These are phyloP conservation scores for Yamadazyma oceani DNA, from an alignment of 1,139 yeast genomes.

Conservation along the genomic window DNA sequence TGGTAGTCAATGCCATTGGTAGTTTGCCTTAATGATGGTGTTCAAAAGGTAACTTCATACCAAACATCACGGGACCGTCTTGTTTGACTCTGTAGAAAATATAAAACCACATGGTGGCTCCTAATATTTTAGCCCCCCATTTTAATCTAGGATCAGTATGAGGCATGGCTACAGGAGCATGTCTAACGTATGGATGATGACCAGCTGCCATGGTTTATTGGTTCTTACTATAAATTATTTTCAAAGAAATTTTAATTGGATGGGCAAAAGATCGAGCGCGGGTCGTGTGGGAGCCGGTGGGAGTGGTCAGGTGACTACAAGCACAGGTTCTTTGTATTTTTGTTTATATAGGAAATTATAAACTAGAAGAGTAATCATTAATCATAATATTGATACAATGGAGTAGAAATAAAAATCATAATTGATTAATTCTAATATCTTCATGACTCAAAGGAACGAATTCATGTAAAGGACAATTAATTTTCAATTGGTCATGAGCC, in stretches of 20 bases:
- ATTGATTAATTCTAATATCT: constrained; percentile 13
- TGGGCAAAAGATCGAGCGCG: neutral
- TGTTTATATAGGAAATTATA: neutral
- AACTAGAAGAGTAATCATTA: constrained; percentile 2
- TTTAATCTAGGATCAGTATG: constrained; percentile 55
- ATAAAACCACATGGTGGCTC: constrained; percentile 90
- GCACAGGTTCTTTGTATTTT: too few species aligned
- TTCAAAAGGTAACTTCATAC: constrained; percentile 44
- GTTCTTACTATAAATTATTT: neutral
- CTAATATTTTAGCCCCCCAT: constrained; percentile 63
- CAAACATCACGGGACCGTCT: constrained; percentile 63
- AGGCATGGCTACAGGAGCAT: constrained; percentile 54
- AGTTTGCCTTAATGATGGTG: too few species aligned
- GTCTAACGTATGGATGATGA: constrained; percentile 51
- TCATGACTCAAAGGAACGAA: constrained; percentile 16
- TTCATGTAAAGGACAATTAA: constrained; percentile 14
- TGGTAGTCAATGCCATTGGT: too few species aligned
- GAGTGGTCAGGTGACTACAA: too few species aligned
- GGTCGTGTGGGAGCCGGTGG: too few species aligned
- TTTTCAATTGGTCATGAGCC: constrained; percentile 24
- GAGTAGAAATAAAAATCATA: neutral
- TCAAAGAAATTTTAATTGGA: constrained; percentile 1
- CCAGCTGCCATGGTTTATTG: constrained; percentile 35
- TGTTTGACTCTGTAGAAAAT: constrained; percentile 75
- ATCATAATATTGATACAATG: constrained; percentile 1